Base-by-base conservation (phyloP, 129 eudicot species). In the Tagetes patula region DNA sequence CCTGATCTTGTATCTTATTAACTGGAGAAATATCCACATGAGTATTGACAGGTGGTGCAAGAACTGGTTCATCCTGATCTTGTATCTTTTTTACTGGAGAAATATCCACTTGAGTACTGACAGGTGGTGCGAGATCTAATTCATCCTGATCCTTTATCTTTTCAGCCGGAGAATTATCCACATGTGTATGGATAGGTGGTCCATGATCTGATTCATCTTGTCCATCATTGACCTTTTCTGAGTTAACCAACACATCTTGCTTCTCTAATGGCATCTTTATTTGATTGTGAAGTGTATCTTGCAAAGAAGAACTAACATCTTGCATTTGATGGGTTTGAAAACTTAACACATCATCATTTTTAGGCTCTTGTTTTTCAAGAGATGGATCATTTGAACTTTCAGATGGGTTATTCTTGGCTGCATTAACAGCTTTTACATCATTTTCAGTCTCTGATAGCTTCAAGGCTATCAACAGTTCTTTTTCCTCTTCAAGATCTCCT, bases 401-500 rank as follows among this genome's bases (percentile, higher is more conserved):
- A 30, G 70, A 55, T 12, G 70, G 11, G 59, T 62, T 62, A 48
- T 68, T 52, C 54, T 41, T 67, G 66, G 49, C 70, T 52, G 75
- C 32, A 39, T 59, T 39, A 43, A 30, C 73, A 38, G 14, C 65
- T 63, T 40, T 63, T 55, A 46, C 67, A 75, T 75, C 85, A 73
- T 6, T 49, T 68, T 77, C 84, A 63, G 72, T 48, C 78, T 85
- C 88, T 46, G 99, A 94, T 30, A 90, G 62, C 80, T 86, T 76
- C 82, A 90, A 76, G 77, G 76, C 91, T 78, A 71, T 88, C 67
- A 83, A 66, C 39, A 94, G 81, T 79, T 88, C 87, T 49, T 82
- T 92, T 83, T 88, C 97, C 75, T 94, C 97, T 80, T 90, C 91
- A 70, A 81, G 72, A 47, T 90, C 99, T 58, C 97, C 93, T 83